Base-by-base conservation (phyloP, 2,329 filamentous ascomycete genomes). In the Leptographium procerum region DNA sequence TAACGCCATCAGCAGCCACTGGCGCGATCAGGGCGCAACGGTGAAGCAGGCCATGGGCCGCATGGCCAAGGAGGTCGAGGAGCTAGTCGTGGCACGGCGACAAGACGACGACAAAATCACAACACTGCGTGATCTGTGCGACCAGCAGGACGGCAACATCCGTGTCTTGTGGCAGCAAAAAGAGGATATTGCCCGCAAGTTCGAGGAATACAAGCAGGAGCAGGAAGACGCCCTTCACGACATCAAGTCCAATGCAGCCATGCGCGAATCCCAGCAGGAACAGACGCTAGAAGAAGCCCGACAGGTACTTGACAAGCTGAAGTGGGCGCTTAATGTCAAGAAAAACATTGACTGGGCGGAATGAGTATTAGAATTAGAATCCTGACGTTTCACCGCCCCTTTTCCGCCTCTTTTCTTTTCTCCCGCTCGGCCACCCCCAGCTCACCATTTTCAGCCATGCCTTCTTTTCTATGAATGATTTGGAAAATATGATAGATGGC, bases 111-210 rank as follows among this genome's bases (percentile, higher is more conserved):
- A 80, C 66, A 83, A 79, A 70, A 84, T 87, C 64, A 77, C 74
- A 61, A 83, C 81, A 34, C 73, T 90, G 55, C 78, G 83, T 56
- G 83, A 88, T 60, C 76, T 91, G 34, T 86, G 83, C 68, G 86
- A 89, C 63, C 87, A 91, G 70, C 84, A 89, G 67, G 81, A 87
- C 63, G 78, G 80, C 65, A 87, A 89, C 65, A 79, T 88, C 60
- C 79, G 81, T 59, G 76, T 82, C 60, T 72, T 85, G 28, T 72
- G 73, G 59, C 76, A 78, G 54, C 79, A 87, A 65, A 87, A 88
- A 65, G 78, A 81, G 31, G 79, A 80, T 19, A 83, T 90, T 60
- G 70, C 72, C 19, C 72, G 72, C 52, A 73, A 81, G 62, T 88
- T 87, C 71, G 80, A 83, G 54, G 74, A 74, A 52, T 88, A 89